Conservation (phyloP, 2,329 filamentous ascomycete species). For the Byssoonygena ceratinophila region DNA sequence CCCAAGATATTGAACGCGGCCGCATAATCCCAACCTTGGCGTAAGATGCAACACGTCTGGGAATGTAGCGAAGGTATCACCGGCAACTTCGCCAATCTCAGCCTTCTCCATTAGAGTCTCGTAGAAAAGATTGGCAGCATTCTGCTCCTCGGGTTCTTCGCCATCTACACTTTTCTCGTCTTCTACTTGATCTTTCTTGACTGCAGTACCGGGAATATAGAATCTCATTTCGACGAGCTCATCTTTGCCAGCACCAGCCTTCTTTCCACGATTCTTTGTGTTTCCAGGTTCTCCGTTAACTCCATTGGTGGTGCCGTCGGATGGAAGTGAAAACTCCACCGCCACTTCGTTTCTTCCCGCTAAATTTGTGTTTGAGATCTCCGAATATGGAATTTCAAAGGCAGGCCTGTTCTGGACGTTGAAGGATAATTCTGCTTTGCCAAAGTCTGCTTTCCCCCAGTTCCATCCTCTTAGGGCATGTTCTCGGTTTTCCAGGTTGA, state of each 20-base stretch:
- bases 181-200: constrained; percentile 54
- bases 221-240: constrained; percentile 98
- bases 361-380: constrained; percentile 95
- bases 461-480: constrained; percentile 96
- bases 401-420: constrained; percentile 94
- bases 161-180: constrained; percentile 14
- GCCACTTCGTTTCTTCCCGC: constrained; percentile 97
- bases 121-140: constrained; percentile 94
- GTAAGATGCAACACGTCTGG: constrained; percentile 94
- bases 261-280: constrained; percentile 66
- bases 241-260: constrained; percentile 77
- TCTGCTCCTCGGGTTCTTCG: constrained; percentile 67
- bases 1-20: neutral
- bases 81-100: constrained; percentile 97
- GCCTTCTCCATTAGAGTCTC: constrained; percentile 97
- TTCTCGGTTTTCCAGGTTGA: constrained; percentile 82
- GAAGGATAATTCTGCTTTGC: constrained; percentile 88
- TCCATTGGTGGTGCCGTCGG: constrained; percentile 59
- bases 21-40: constrained; percentile 53
- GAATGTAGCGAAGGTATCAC: constrained; percentile 95
- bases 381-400: constrained; percentile 93
- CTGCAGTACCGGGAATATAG: constrained; percentile 87
- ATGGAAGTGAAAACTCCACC: constrained; percentile 76
- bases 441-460: constrained; percentile 97
- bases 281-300: constrained; percentile 62